Conservation (phyloP, 2,329 filamentous ascomycete species). For the Pleomassaria siparia region DNA sequence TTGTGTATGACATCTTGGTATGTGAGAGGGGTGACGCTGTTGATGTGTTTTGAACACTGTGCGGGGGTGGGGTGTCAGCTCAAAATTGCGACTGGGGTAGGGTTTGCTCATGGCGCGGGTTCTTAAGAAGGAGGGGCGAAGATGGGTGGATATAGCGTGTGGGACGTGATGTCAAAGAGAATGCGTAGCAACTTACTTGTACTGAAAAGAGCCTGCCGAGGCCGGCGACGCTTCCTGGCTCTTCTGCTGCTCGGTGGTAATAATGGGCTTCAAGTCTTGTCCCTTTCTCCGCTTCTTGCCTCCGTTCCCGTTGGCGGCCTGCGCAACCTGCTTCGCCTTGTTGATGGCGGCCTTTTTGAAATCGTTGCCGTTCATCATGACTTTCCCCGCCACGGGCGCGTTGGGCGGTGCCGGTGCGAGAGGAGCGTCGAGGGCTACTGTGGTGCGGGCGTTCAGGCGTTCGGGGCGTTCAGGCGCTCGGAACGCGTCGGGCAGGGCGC, state of each 20-base stretch:
- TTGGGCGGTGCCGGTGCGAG: slow-evolving; percentile 17
- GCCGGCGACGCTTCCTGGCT: slow-evolving; percentile 48
- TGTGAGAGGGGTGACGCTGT: slow-evolving; percentile 48
- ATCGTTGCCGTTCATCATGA: slow-evolving; percentile 64
- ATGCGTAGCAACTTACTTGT: slow-evolving; percentile 43
- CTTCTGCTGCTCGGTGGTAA: slow-evolving; percentile 65
- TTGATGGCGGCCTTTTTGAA: slow-evolving; percentile 66
- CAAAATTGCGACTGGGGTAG: slow-evolving; percentile 14
- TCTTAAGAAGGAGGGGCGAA: neutral
- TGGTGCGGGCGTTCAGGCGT: slow-evolving; percentile 26
- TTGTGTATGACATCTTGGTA: slow-evolving; percentile 51
- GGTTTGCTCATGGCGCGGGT: neutral
- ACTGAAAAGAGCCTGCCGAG: slow-evolving; percentile 39
- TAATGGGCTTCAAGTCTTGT: slow-evolving; percentile 69
- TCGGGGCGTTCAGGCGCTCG: slow-evolving; percentile 30
- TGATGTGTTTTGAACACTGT: slow-evolving; percentile 50
- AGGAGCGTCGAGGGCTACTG: slow-evolving; percentile 12
- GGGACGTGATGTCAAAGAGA: neutral
- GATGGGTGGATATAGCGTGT: neutral
- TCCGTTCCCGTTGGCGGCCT: slow-evolving; percentile 57
- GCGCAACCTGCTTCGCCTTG: slow-evolving; percentile 66
- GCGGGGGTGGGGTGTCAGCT: slow-evolving; percentile 21
- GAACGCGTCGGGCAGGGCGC: slow-evolving; percentile 30
- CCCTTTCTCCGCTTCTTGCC: slow-evolving; percentile 77
- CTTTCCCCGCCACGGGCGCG: slow-evolving; percentile 32